A percentile compares a stretch with the other conserved stretches of the same genome.
Conservation (phyloP, 768 basidiomycete species). For the Boletellus sp. region DNA sequence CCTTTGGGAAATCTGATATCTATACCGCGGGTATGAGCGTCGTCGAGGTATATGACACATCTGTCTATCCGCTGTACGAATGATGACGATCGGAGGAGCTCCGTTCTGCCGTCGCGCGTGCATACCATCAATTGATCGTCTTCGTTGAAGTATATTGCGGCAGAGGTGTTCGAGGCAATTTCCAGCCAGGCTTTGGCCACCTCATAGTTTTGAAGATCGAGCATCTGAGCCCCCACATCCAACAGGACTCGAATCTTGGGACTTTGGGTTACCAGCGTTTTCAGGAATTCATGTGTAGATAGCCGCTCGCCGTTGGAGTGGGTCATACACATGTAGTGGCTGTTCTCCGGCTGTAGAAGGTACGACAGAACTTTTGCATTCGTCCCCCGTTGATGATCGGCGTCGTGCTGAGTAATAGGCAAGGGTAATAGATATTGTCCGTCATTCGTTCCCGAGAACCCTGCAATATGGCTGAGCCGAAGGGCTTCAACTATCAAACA, state of each 20-base stretch:
- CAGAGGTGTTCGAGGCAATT: not conserved
- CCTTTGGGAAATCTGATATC: not conserved
- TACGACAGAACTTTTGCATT: constrained; percentile 13
- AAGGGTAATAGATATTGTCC: constrained; percentile 33
- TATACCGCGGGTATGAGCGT: not conserved
- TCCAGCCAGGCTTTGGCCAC: constrained; percentile 39
- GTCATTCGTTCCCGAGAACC: constrained; percentile 38
- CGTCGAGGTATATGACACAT: not conserved
- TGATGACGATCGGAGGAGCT: not conserved
- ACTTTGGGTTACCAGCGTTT: constrained; percentile 27
- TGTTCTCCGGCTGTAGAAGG: constrained; percentile 22
- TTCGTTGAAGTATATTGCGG: not conserved
- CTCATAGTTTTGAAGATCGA: constrained; percentile 43
- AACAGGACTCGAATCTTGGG: constrained; percentile 42
- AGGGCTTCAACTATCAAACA: not conserved
- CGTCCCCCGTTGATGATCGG: constrained; percentile 11
- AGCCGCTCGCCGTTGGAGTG: not conserved
- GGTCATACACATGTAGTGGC: constrained; percentile 6
- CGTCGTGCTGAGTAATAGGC: constrained; percentile 24
- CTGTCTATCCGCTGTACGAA: not conserved
- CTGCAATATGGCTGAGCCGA: constrained; percentile 11
- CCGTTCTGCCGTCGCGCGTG: not conserved
- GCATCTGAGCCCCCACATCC: constrained; percentile 53
- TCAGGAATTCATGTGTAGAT: constrained; percentile 25
- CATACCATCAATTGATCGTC: not conserved